Evolutionary conservation across 129 eudicot species (phyloP).

Genomic region (Flaveria bidentis): DNA sequence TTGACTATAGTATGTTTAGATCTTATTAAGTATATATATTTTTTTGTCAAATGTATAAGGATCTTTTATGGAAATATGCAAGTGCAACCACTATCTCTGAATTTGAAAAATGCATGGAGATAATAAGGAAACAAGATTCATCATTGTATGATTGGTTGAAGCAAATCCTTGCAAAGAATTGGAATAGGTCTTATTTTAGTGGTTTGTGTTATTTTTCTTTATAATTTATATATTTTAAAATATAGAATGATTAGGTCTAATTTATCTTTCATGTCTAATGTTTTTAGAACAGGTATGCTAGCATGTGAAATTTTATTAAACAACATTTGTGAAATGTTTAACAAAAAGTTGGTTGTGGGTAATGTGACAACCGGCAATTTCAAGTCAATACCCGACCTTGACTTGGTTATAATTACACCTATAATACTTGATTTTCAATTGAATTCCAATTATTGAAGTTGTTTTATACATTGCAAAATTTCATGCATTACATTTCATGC

Average conservation of each 20-base stretch:
- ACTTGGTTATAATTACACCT: no score
- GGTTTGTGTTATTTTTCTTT: background rate
- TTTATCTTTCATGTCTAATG: no score
- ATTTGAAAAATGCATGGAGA: background rate
- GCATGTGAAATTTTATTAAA: background rate
- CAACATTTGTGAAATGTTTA: background rate
- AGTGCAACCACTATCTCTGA: background rate
- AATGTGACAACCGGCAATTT: no score
- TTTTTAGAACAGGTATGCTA: background rate
- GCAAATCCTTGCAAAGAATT: background rate
- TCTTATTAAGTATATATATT: no score
- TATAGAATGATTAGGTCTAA: no score
- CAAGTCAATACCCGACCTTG: no score
- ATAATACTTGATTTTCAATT: no score
- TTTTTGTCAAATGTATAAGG: background rate
- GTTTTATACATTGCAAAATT: no score
- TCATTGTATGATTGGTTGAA: background rate
- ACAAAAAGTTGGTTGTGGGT: background rate
- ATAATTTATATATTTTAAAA: no score
- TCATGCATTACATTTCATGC: no score
- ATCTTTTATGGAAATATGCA: slow-evolving; percentile 4
- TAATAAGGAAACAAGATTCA: background rate
- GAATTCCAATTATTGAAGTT: no score
- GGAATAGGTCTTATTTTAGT: background rate
- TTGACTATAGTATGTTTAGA: no score